Base-by-base conservation (phyloP, 768 basidiomycete species). In the Pulveroboletus sp. region DNA sequence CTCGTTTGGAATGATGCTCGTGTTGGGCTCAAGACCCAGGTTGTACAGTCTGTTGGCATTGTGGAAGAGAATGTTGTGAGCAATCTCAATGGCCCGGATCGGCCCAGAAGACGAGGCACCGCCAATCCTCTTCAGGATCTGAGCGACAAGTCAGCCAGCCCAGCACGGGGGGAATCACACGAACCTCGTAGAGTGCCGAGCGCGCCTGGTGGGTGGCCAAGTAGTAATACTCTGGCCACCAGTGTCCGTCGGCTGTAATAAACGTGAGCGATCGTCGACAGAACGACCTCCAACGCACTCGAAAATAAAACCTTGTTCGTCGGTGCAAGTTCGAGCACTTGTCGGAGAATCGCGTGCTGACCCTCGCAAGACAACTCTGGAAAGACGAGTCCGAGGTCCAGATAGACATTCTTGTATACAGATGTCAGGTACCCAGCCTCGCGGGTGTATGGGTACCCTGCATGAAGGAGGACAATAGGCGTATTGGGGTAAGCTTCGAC, bases 261-360 rank as follows among this genome's bases (percentile, higher is more conserved):
- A 31, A 31, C 2, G n/a, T 61, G 6, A 55, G 40, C 12, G 5
- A 33, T 24, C 51, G 33, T 23, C 7, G 13, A 29, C 19, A 16
- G 25, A 4, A 29, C 9, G 13, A 36, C 9, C 39, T 4, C 35
- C 10, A 67, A 16, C 79, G 54, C 57, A 87, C 87, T 88, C 5
- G 86, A 89, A 85, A 85, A 91, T 70, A 91, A 61, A 23, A 90
- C 79, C 61, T 90, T 91, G 62, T 82, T 88, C 24, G 82, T 87
- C 12, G 89, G 89, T 16, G 77, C 72, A 13, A 89, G 67, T 63
- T 90, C 89, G 2, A 90, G 68, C 19, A 87, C 69, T 60, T 90
- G 80, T 21, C 72, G 75, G 24, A 90, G 64, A 39, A 83, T 73
- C 0, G 65, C 58, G 11, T 77, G 71, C 63, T 90, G 88, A 3